Conservation (phyloP, 2,329 filamentous ascomycete genomes). For the Coccinonectria pachysandricola region DNA sequence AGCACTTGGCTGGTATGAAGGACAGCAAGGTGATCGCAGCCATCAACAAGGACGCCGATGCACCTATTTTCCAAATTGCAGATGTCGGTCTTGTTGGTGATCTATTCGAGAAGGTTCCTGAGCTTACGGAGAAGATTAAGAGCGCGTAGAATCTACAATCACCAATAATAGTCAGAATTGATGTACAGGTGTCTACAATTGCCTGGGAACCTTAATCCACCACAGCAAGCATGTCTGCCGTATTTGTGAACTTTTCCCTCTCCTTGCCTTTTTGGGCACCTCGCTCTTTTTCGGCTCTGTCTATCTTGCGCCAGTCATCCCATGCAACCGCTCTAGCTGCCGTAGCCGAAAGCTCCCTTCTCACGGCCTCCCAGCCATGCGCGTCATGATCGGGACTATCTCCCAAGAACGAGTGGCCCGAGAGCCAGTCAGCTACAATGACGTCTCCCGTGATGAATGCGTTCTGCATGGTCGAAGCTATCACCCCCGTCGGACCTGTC, state of each 20-base stretch:
- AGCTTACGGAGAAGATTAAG: constrained; percentile 92
- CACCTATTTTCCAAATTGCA: constrained; percentile 95
- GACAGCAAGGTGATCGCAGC: constrained; percentile 98
- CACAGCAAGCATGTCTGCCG: constrained; percentile 47
- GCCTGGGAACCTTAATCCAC: constrained; percentile 24
- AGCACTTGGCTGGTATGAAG: constrained; percentile 99
- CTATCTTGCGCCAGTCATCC: constrained; percentile 77
- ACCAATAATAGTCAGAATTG: constrained; percentile 10
- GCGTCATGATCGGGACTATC: constrained; percentile 1
- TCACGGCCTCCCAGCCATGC: constrained; percentile 69
- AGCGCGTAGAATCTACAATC: constrained; percentile 26
- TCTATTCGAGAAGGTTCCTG: constrained; percentile 89
- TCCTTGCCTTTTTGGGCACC: constrained; percentile 63
- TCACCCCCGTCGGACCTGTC: constrained; percentile 85
- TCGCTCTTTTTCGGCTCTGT: constrained; percentile 60
- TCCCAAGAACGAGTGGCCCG: constrained; percentile 30
- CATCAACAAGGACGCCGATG: constrained; percentile 96
- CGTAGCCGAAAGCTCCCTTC: constrained; percentile 41
- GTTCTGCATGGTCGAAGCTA: constrained; percentile 91
- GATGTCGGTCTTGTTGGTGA: constrained; percentile 94
- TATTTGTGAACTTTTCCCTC: constrained; percentile 58
- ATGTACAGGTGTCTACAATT: constrained; percentile 18
- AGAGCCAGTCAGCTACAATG: constrained; percentile 66
- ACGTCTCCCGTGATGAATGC: constrained; percentile 83
- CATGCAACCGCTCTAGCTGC: constrained; percentile 61